Conservation (phyloP, 2,329 filamentous ascomycete species). For the Trichoderma afroharzianum region DNA sequence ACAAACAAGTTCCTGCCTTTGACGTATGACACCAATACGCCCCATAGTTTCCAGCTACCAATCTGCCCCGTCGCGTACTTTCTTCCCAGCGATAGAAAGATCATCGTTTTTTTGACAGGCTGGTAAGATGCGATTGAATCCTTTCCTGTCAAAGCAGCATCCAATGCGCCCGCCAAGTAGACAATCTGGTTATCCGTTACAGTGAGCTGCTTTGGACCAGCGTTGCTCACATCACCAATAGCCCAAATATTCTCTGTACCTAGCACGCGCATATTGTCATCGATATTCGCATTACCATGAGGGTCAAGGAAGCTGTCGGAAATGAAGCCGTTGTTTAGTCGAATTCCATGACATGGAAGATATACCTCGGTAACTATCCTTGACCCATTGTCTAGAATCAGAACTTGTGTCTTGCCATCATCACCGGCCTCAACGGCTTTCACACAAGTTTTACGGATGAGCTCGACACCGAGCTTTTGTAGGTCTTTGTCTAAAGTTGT, state of each 20-base stretch:
- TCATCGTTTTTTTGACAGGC: not conserved
- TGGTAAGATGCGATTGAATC: not conserved
- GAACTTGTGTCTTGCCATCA: not conserved
- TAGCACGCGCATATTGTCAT: not conserved
- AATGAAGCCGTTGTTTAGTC: not conserved
- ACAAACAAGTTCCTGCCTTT: not conserved
- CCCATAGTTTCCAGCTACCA: not conserved
- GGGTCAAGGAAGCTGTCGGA: not conserved
- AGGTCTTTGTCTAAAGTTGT: not conserved
- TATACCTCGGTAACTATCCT: not conserved
- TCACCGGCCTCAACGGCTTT: not conserved
- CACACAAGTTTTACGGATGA: not conserved
- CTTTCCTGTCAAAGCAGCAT: not conserved
- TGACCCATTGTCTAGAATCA: not conserved
- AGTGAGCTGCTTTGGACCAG: not conserved
- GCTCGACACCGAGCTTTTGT: not conserved
- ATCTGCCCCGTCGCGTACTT: not conserved
- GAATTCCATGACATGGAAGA: not conserved
- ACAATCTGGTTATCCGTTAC: not conserved
- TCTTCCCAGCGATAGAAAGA: not conserved
- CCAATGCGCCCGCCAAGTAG: not conserved
- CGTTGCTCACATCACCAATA: not conserved
- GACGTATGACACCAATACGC: not conserved
- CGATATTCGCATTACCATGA: not conserved
- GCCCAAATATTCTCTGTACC: not conserved